Conservation (phyloP, 345 rosid genomes). For the Jatropha curcas region DNA sequence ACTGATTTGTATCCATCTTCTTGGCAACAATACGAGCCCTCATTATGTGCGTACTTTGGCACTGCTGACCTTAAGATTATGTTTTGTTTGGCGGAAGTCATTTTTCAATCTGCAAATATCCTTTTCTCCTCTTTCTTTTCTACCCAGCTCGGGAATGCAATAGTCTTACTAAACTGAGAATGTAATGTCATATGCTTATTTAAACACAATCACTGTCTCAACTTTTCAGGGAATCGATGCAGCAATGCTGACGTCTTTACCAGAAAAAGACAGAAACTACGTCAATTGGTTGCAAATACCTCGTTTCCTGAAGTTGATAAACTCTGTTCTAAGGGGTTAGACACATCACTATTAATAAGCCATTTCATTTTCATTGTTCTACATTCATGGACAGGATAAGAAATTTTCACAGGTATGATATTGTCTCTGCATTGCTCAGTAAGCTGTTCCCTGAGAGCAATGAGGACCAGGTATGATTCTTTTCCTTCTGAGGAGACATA, state of each 20-base stretch:
- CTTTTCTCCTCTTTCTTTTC: neutral
- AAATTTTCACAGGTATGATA: conserved; percentile 49
- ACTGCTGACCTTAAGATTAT: neutral
- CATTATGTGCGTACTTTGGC: neutral
- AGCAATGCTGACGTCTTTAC: conserved; percentile 44
- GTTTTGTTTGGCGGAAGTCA: neutral
- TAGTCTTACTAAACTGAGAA: neutral
- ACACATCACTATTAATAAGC: conserved; percentile 1
- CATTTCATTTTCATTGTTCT: conserved; percentile 13
- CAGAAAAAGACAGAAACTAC: conserved; percentile 55
- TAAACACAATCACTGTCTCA: conserved; percentile 18
- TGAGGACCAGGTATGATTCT: conserved; percentile 50
- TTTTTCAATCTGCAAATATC: neutral
- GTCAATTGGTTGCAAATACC: conserved; percentile 47
- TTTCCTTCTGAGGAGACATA: conserved; percentile 8
- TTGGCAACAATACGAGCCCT: neutral
- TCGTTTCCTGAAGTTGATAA: conserved; percentile 49
- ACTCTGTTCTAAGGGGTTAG: conserved; percentile 56
- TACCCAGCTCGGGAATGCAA: neutral
- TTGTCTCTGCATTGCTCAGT: conserved; percentile 55
- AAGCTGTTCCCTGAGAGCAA: conserved; percentile 44
- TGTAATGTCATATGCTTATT: conserved; percentile 6
- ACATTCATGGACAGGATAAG: conserved; percentile 28
- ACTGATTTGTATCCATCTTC: neutral
- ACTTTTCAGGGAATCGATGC: conserved; percentile 40